Evolutionary conservation across 148 eudicot species (phyloP), one percentile per base, ranked within the genome.

Genomic region (Chenopodium album): DNA sequence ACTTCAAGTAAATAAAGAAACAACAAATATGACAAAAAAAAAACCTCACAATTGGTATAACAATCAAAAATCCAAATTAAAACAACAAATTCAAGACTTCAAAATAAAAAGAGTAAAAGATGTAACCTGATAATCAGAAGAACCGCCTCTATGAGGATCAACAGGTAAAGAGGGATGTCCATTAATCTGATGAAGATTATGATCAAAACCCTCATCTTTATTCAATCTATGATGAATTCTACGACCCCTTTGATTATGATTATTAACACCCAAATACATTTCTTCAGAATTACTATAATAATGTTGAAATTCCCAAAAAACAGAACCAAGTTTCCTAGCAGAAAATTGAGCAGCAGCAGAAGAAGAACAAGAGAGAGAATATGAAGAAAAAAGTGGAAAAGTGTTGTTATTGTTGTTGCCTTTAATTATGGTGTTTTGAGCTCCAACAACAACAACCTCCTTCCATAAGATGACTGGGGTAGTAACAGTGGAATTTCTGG

Each of bases 391-490:
- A 75, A 82, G 79, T 22, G 10, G 64, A 63, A 41, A 12, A 52
- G 32, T n/a, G 71, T 16, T 14, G 63, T 60, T 50, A 29, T 41
- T 41, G 48, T 48, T 44, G 41, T 66, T 72, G 65, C 47, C 80
- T 78, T 85, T 81, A 83, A 83, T 71, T 14, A 76, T 79, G 83
- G 80, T 76, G 77, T 71, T 66, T 71, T 70, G 74, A 66, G 47
- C 74, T 17, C 64, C 87, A 14, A 16, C 62, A 14, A 14, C 62
- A 56, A 4, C 84, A 77, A 60, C 82, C 46, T 68, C 77, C 82
- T 64, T 72, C 86, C 88, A 85, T 79, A 83, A 70, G 72, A 63
- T 65, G 17, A 85, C 85, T 78, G 85, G 90, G 63, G 85, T 85
- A 59, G 66, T 62, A 62, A n/a, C 13, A 62, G 66, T 62, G 7